Evolutionary conservation across 2,329 filamentous ascomycete species (phyloP), one percentile per base, ranked within the genome.

Genomic region (Ophiostoma sp.): DNA sequence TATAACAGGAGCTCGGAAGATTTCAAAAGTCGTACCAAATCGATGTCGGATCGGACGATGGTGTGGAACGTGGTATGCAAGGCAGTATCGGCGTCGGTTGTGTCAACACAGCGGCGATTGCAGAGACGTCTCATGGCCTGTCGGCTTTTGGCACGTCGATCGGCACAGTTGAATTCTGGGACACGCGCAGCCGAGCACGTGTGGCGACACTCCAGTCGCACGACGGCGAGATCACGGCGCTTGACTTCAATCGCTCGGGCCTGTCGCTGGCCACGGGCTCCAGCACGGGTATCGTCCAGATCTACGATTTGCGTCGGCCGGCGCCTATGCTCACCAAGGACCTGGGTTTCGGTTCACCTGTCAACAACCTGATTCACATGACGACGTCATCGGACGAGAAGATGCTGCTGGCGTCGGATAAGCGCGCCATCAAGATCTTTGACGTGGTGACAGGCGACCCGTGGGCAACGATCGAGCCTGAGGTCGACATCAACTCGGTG

Each of bases 141-240:
- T 87, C 95, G 45, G 95, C 95, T 0, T 99, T 99, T 78, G 96
- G 97, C 70, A 99, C 96, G 0, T 95, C 94, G 2, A 85, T 96
- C 73, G 95, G 96, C n/a, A 97, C 95, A 0, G 93, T 98, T 33
- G 96, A 99, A 80, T 95, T 98, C 79, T 99, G 95, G 93, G 96
- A 99, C 80, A 89, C 95, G 0, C 89, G 96, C 74, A 94, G 93
- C 39, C 92, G 94, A 79, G 92, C 91, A 72, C 88, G 94, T 73
- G 92, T 95, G 12, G 95, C 93, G 19, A 87, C 95, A 22, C 85
- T 99, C 1, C 87, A 91, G 15, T 88, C 86, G 0, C 87, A 90
- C 73, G 88, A 90, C 74, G 89, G 89, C 42, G 92, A 94, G 79
- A 90, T 98, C 63, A 98, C 95, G 0, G 93, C 96, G 0, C 84